These are phyloP conservation scores for Boletus patriciae DNA, from an alignment of 768 basidiomycete species.

Conservation along the genomic window DNA sequence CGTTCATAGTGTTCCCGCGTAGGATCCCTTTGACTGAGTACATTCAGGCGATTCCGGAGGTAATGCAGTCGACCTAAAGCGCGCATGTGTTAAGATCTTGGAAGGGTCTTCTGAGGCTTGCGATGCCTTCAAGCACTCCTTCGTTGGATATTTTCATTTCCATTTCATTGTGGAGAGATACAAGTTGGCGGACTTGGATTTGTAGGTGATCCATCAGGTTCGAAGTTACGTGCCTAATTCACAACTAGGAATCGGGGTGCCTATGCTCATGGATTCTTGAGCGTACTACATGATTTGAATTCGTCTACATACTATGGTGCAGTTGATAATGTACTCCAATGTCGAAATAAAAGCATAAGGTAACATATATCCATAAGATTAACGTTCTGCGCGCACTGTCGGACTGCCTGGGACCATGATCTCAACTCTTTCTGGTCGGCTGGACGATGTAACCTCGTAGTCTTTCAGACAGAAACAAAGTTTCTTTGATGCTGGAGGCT, in stretches of 20 bases:
- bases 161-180: slow-evolving; percentile 23
- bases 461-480: slow-evolving; percentile 7
- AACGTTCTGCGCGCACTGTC: slow-evolving; percentile 19
- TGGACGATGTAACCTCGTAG: not conserved
- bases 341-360: slow-evolving; percentile 6
- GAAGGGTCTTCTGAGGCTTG: slow-evolving; percentile 3
- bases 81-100: slow-evolving; percentile 21
- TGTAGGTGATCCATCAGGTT: not conserved
- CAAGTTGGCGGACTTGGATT: slow-evolving; percentile 13
- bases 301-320: slow-evolving; percentile 12
- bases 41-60: not conserved
- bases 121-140: not conserved
- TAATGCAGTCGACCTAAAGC: slow-evolving; percentile 33
- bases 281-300: slow-evolving; percentile 3
- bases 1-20: not conserved
- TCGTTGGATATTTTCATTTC: slow-evolving; percentile 14
- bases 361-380: slow-evolving; percentile 13
- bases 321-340: slow-evolving; percentile 10
- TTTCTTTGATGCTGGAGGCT: slow-evolving; percentile 5
- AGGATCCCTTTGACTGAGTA: not conserved
- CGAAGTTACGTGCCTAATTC: too few relatives aligned
- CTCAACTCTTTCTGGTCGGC: slow-evolving; percentile 12
- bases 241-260: not conserved
- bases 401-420: slow-evolving; percentile 24
- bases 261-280: not conserved